A percentile compares a stretch with the other conserved stretches of the same genome.
Evolutionary conservation across 2,329 filamentous ascomycete species (phyloP).

Genomic region (Pleochaeta shiraiana): DNA sequence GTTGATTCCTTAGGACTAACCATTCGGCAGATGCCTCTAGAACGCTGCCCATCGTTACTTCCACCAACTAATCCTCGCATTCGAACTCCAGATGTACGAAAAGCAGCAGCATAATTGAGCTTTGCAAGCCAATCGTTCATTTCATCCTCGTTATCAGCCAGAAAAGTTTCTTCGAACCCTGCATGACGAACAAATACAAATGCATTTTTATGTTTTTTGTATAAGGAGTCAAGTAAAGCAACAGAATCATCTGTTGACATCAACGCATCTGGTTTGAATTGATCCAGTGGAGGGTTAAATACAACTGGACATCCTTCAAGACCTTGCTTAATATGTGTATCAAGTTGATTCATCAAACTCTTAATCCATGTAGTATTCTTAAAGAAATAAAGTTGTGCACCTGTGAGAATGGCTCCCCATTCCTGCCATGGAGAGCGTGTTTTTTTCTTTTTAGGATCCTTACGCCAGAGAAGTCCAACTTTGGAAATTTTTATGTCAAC

Average conservation of each 20-base stretch:
- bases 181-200: slow-evolving; percentile 79
- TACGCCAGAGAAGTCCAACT: slow-evolving; percentile 85
- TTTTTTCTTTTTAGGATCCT: slow-evolving; percentile 84
- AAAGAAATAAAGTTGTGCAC: slow-evolving; percentile 96
- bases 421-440: slow-evolving; percentile 94
- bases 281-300: slow-evolving; percentile 72
- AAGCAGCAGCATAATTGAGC: slow-evolving; percentile 89
- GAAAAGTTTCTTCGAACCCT: slow-evolving; percentile 69
- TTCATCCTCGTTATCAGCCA: slow-evolving; percentile 77
- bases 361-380: slow-evolving; percentile 87
- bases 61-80: slow-evolving; percentile 75
- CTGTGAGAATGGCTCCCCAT: slow-evolving; percentile 91
- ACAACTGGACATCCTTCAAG: slow-evolving; percentile 56
- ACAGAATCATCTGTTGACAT: slow-evolving; percentile 91
- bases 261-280: slow-evolving; percentile 84
- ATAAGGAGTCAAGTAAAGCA: slow-evolving; percentile 63
- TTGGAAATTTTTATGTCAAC: slow-evolving; percentile 97
- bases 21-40: slow-evolving; percentile 48
- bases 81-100: slow-evolving; percentile 73
- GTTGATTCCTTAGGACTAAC: slow-evolving; percentile 28
- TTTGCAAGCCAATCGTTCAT: slow-evolving; percentile 95
- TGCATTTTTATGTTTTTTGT: slow-evolving; percentile 90
- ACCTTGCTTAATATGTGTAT: slow-evolving; percentile 57
- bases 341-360: slow-evolving; percentile 70
- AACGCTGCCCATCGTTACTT: slow-evolving; percentile 63